Evolutionary conservation across 2,329 filamentous ascomycete species (phyloP).

Genomic region (Cercospora brassicicola): DNA sequence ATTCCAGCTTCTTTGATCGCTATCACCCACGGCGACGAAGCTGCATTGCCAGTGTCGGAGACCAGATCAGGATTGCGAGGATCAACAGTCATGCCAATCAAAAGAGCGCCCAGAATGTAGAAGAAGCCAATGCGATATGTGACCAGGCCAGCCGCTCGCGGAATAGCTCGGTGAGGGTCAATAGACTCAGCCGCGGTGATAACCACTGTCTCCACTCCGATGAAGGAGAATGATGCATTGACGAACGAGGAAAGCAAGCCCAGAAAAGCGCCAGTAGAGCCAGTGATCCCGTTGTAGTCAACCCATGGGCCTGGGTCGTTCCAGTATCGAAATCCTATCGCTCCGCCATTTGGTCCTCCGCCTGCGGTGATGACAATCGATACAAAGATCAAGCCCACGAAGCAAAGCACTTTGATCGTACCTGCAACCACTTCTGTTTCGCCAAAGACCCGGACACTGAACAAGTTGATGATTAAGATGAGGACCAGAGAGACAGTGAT

Average conservation of each 20-base stretch:
- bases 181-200: slow-evolving; percentile 57
- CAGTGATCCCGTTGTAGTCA: slow-evolving; percentile 32
- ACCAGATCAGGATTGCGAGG: slow-evolving; percentile 54
- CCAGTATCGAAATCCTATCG: slow-evolving; percentile 28
- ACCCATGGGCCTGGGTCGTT: slow-evolving; percentile 34
- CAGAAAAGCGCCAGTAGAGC: slow-evolving; percentile 37
- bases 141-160: slow-evolving; percentile 52
- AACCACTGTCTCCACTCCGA: slow-evolving; percentile 55
- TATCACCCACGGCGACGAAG: slow-evolving; percentile 64
- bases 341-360: slow-evolving; percentile 40
- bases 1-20: slow-evolving; percentile 68
- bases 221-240: slow-evolving; percentile 52
- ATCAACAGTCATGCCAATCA: slow-evolving; percentile 62
- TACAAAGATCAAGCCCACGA: slow-evolving; percentile 43
- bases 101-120: slow-evolving; percentile 57
- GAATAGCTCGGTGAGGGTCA: slow-evolving; percentile 54
- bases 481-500: slow-evolving; percentile 30
- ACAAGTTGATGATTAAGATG: slow-evolving; percentile 26
- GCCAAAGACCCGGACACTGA: slow-evolving; percentile 30
- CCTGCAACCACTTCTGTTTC: slow-evolving; percentile 26
- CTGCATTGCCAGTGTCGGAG: slow-evolving; percentile 43
- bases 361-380: slow-evolving; percentile 42
- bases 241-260: slow-evolving; percentile 28
- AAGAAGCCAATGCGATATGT: slow-evolving; percentile 50
- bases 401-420: slow-evolving; percentile 41